Percentiles rank a stretch among this genome's conserved stretches.
Evolutionary conservation across 1,139 yeast genomes (phyloP).

Genomic region (Kurtzmaniella quercitrusa): DNA sequence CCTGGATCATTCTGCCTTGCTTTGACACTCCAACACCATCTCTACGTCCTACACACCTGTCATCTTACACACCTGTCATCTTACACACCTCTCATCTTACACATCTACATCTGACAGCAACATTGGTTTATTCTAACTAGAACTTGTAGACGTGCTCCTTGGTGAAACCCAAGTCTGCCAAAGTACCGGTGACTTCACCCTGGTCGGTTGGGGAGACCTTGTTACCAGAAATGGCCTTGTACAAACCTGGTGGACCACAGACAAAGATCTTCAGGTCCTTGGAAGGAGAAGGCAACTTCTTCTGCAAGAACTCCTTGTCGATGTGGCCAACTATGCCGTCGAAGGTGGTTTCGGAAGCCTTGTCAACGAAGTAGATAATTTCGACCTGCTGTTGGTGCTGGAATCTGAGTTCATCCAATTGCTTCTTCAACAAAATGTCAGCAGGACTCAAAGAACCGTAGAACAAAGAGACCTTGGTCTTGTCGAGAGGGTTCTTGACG

Average conservation of each 20-base stretch:
- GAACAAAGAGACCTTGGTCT: constrained; percentile 64
- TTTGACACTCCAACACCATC: too few species aligned
- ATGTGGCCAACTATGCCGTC: constrained; percentile 78
- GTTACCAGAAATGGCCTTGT: constrained; percentile 59
- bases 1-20: too few species aligned
- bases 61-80: too few species aligned
- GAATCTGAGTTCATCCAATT: constrained; percentile 65
- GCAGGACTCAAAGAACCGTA: constrained; percentile 77
- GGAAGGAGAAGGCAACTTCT: constrained; percentile 61
- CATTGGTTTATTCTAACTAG: constrained; percentile 26
- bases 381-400: constrained; percentile 63
- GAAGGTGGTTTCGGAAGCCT: constrained; percentile 76
- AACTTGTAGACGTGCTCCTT: constrained; percentile 90
- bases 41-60: too few species aligned
- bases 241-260: constrained; percentile 82
- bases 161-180: constrained; percentile 83
- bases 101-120: not conserved
- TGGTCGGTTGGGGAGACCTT: constrained; percentile 88
- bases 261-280: constrained; percentile 68
- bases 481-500: constrained; percentile 69
- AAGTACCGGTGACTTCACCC: constrained; percentile 87
- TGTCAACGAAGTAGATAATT: constrained; percentile 69
- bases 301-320: constrained; percentile 68
- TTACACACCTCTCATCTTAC: too few species aligned
- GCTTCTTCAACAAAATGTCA: constrained; percentile 76